These are phyloP conservation scores for Termitomyces sp. DNA, from an alignment of 768 basidiomycete species.

Conservation along the genomic window DNA sequence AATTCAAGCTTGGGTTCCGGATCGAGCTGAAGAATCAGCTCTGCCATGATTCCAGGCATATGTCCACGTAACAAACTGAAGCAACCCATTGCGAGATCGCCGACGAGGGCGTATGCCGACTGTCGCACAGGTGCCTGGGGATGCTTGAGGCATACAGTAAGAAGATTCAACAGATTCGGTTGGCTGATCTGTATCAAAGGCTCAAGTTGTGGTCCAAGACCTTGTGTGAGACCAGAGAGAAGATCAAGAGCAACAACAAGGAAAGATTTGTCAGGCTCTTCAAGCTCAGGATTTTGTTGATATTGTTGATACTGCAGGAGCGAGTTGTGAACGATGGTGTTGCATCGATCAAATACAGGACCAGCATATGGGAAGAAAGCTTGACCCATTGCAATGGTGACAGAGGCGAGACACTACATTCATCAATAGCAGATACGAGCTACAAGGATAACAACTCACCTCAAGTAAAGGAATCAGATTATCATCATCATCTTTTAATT, in stretches of 20 bases:
- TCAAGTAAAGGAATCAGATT: constrained; percentile 94
- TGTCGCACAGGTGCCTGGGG: constrained; percentile 94
- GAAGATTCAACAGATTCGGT: constrained; percentile 75
- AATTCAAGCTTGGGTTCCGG: constrained; percentile 92
- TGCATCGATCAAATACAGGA: constrained; percentile 91
- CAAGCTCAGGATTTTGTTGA: constrained; percentile 84
- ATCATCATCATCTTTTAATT: constrained; percentile 84
- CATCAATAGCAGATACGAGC: neutral
- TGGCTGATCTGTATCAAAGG: constrained; percentile 62
- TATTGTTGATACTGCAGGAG: constrained; percentile 84
- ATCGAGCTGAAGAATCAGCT: constrained; percentile 85
- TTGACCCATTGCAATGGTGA: constrained; percentile 91
- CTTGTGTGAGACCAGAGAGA: constrained; percentile 93
- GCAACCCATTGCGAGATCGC: constrained; percentile 96
- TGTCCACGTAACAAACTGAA: constrained; percentile 81
- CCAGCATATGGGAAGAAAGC: constrained; percentile 86
- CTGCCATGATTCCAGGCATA: constrained; percentile 85
- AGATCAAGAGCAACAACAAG: constrained; percentile 97
- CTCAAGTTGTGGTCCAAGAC: constrained; percentile 76
- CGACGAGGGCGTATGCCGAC: constrained; percentile 96
- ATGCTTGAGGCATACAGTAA: constrained; percentile 90
- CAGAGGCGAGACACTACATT: constrained; percentile 88
- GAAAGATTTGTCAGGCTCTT: constrained; percentile 96
- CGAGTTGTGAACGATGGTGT: constrained; percentile 75
- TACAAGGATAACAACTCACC: constrained; percentile 38